Evolutionary conservation across 31 red algal species (phyloP).

Genomic region (Asparagopsis taxiformis): DNA sequence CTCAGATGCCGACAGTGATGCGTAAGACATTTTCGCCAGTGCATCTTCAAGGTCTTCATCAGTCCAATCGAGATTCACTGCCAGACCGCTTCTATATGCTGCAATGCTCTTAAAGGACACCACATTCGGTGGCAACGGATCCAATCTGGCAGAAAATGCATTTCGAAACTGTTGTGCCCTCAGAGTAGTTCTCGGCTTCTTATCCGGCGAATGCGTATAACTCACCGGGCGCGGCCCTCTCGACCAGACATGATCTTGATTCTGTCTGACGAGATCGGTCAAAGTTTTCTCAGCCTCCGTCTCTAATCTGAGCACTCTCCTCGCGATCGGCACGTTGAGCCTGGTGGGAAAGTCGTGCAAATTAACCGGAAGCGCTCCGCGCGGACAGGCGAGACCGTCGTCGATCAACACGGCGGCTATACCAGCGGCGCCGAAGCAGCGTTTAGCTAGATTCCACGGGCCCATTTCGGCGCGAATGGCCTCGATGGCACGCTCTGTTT

Average conservation of each 20-base stretch:
- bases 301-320: slow-evolving; percentile 47
- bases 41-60: slow-evolving; percentile 50
- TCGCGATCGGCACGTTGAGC: slow-evolving; percentile 20
- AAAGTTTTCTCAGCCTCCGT: slow-evolving; percentile 49
- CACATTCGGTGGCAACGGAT: slow-evolving; percentile 19
- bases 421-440: slow-evolving; percentile 35
- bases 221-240: neutral
- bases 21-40: slow-evolving; percentile 6
- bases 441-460: slow-evolving; percentile 22
- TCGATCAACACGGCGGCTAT: slow-evolving; percentile 58
- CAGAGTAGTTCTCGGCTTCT: neutral
- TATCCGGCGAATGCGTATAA: neutral
- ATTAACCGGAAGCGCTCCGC: neutral
- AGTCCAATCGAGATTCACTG: slow-evolving; percentile 25
- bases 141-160: slow-evolving; percentile 15
- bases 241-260: slow-evolving; percentile 25
- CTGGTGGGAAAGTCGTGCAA: slow-evolving; percentile 18
- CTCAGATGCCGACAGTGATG: too few species aligned
- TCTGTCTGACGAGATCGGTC: slow-evolving; percentile 24
- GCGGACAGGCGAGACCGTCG: slow-evolving; percentile 35
- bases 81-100: slow-evolving; percentile 42
- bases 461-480: slow-evolving; percentile 27
- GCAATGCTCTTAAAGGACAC: slow-evolving; percentile 55
- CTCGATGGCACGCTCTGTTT: slow-evolving; percentile 17
- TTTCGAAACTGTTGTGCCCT: slow-evolving; percentile 19